A percentile compares a stretch with the other conserved stretches of the same genome.
phyloP scores from a whole-genome alignment of 2,329 filamentous ascomycete species.

The Ustulina deusta region DNA sequence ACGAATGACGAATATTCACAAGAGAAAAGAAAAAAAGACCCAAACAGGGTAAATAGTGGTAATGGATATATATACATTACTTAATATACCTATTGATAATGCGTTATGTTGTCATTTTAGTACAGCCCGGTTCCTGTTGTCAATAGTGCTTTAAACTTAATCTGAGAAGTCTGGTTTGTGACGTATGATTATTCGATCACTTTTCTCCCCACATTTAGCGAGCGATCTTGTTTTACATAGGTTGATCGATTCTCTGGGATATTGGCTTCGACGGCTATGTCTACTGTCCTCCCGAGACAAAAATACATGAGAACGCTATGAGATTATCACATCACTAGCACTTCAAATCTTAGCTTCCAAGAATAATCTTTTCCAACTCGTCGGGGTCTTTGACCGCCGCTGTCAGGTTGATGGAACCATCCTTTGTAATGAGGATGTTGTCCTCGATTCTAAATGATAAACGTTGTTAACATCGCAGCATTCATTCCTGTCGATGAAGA shows the following conservation, averaged over 20 bases:
- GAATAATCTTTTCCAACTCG: conserved; percentile 69
- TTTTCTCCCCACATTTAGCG: not conserved
- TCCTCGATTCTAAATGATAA: conserved; percentile 67
- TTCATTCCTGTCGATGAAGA: not conserved
- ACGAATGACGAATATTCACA: conserved; percentile 3
- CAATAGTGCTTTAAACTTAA: not conserved
- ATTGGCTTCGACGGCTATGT: not conserved
- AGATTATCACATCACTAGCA: not conserved
- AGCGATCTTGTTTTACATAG: not conserved
- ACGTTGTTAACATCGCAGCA: not conserved
- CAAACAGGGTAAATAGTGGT: conserved; percentile 3
- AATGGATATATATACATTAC: conserved; percentile 26
- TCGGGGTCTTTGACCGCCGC: conserved; percentile 75
- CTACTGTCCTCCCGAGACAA: not conserved
- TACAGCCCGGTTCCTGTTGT: not conserved
- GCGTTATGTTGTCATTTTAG: not conserved
- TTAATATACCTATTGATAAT: conserved; percentile 26
- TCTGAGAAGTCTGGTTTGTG: not conserved
- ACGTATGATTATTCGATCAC: not conserved
- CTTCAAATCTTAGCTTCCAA: conserved; percentile 16
- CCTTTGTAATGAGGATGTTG: conserved; percentile 77
- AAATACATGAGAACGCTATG: conserved; percentile 13
- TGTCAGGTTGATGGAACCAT: conserved; percentile 78
- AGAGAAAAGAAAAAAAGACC: not conserved
- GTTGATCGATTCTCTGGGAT: not conserved